Base-by-base conservation (phyloP, 1,139 yeast genomes). In the Pichia kudriavzevii region DNA sequence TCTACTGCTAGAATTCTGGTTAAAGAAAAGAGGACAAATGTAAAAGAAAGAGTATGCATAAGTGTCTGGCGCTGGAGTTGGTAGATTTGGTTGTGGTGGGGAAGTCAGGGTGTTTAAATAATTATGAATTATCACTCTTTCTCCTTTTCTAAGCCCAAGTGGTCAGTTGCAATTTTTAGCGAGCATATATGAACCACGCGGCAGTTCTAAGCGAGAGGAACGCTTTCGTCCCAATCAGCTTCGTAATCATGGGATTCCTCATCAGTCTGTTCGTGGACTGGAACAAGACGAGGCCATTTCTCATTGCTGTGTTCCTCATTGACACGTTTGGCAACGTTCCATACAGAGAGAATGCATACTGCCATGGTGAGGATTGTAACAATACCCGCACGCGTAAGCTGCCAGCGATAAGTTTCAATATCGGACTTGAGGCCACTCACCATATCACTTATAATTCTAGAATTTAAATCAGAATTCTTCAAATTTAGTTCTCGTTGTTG, bases 321-420 rank as follows among this genome's bases (percentile, higher is more conserved):
- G 11, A 57, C 45, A 28, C 55, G 60, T 42, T 62, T 63, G 9
- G 69, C 59, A 13, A 65, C 47, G 15, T 69, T 65, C 35, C 72
- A 69, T 28, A 72, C 71, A 35, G 69, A 64, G 50, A 75, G 56
- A 12, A 73, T 61, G 17, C 64, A 58, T 28, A 66, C 62, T 3
- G 75, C 76, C 42, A 73, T 55, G 2, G 52, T 33, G 26, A 66
- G 48, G 16, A 81, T 76, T 6, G 84, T 78, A 23, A 79, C 62
- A 22, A 82, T 62, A 21, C 97, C 96, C 59, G 94, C 75, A 40
- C 96, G 67, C 5, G 96, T 87, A 30, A 91, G 75, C 55, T 85
- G 88, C 98, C 98, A 91, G 50, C 97, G 67, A 44, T 88, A 67
- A 42, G 79, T 75, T 58, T 91, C 98, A 42, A 87, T 82, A 41